These are phyloP conservation scores for Aspergillus incahuasiensis DNA, from an alignment of 495 filamentous ascomycete species.

Conservation along the genomic window DNA sequence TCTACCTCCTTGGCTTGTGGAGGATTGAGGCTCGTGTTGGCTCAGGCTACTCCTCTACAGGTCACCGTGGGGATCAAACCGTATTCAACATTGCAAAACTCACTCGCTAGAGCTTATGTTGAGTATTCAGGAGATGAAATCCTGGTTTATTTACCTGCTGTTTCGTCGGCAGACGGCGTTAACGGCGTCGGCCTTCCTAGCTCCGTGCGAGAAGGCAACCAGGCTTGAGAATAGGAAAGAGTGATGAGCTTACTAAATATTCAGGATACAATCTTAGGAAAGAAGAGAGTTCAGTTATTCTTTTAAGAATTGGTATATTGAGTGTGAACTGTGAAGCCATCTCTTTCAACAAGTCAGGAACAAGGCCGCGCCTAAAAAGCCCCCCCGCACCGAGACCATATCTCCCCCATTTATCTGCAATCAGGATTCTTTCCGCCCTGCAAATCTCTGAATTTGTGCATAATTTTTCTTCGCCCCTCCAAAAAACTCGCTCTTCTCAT, in stretches of 20 bases:
- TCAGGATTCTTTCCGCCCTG: slow-evolving; percentile 13
- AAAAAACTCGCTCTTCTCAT: neutral
- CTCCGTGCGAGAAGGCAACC: neutral
- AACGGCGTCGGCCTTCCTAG: neutral
- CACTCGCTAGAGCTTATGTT: too few species aligned
- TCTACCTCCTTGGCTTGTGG: neutral
- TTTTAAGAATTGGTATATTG: neutral
- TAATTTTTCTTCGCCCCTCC: slow-evolving; percentile 11
- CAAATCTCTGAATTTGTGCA: slow-evolving; percentile 23
- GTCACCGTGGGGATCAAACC: neutral
- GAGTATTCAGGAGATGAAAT: neutral
- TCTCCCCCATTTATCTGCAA: slow-evolving; percentile 20
- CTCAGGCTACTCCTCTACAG: neutral
- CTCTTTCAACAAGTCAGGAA: slow-evolving; percentile 15
- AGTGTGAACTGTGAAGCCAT: neutral
- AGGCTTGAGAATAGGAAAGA: neutral
- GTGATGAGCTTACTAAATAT: neutral
- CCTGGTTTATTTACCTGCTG: neutral
- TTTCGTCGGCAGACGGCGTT: neutral
- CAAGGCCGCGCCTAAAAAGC: slow-evolving; percentile 19
- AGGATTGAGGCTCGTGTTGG: neutral
- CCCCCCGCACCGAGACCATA: slow-evolving; percentile 28
- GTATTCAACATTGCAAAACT: neutral
- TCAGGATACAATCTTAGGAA: neutral
- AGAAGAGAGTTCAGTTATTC: neutral